These are phyloP conservation scores for Paramyrothecium sp. DNA, from an alignment of 2,329 filamentous ascomycete species.

Conservation along the genomic window DNA sequence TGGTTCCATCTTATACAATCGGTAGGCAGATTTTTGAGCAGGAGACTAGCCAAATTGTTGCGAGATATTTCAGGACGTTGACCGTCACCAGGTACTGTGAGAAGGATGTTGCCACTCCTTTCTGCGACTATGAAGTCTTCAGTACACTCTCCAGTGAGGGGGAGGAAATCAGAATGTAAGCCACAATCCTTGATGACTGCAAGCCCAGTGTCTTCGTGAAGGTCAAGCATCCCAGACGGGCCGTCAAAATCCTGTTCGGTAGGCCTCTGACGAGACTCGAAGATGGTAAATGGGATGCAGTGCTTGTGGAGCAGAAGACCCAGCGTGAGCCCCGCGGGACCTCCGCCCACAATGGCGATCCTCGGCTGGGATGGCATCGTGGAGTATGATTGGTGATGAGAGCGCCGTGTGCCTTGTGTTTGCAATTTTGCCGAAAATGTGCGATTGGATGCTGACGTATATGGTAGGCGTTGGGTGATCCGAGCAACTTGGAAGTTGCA, in stretches of 20 bases:
- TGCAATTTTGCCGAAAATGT: too few species aligned
- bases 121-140: slow-evolving; percentile 48
- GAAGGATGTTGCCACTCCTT: slow-evolving; percentile 31
- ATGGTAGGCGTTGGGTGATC: too few species aligned
- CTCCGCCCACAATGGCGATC: background rate
- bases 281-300: background rate
- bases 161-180: slow-evolving; percentile 46
- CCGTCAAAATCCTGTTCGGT: slow-evolving; percentile 2
- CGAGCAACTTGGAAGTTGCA: too few species aligned
- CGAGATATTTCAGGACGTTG: slow-evolving; percentile 55
- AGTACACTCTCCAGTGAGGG: slow-evolving; percentile 48
- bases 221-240: slow-evolving; percentile 47
- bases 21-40: slow-evolving; percentile 42
- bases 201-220: slow-evolving; percentile 51
- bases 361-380: background rate
- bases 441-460: too few species aligned
- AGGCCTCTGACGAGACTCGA: slow-evolving; percentile 27
- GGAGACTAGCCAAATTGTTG: slow-evolving; percentile 37
- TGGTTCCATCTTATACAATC: slow-evolving; percentile 45
- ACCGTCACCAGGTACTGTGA: slow-evolving; percentile 16
- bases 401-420: background rate
- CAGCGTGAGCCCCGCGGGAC: background rate
- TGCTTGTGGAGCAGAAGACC: background rate
- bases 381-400: background rate
- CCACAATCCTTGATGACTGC: slow-evolving; percentile 48